These are phyloP conservation scores for Camelina neglecta DNA, from an alignment of 345 rosid species.

Conservation along the genomic window DNA sequence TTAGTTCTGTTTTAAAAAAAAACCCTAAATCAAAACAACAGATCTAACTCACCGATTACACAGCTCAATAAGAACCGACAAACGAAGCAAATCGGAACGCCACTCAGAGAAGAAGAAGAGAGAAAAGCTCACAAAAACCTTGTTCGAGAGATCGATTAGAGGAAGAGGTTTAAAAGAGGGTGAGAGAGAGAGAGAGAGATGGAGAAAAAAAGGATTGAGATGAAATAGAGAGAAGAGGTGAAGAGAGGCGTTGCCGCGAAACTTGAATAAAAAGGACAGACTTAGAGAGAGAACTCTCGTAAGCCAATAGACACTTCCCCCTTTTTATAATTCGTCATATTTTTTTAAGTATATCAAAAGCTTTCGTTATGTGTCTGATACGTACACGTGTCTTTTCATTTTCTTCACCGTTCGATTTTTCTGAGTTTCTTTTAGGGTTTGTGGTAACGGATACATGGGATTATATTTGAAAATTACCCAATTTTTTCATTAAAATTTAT, in stretches of 20 bases:
- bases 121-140: slow-evolving; percentile 26
- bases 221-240: slow-evolving; percentile 28
- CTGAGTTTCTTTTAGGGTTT: slow-evolving; percentile 34
- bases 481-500: neutral
- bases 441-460: slow-evolving; percentile 41
- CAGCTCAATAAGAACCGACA: slow-evolving; percentile 28
- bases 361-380: neutral
- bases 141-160: slow-evolving; percentile 26
- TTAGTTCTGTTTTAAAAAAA: neutral
- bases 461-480: slow-evolving; percentile 37
- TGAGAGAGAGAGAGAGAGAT: neutral
- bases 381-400: slow-evolving; percentile 22
- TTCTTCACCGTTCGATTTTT: slow-evolving; percentile 21
- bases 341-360: neutral
- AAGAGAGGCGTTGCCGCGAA: slow-evolving; percentile 79
- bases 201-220: slow-evolving; percentile 1
- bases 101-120: slow-evolving; percentile 14
- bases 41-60: slow-evolving; percentile 50
- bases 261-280: slow-evolving; percentile 69
- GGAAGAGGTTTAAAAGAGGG: slow-evolving; percentile 34
- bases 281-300: slow-evolving; percentile 25
- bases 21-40: slow-evolving; percentile 53
- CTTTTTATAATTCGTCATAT: neutral
- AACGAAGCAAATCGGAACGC: neutral
- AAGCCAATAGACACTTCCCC: slow-evolving; percentile 46